These are phyloP conservation scores for Calcarisporium arbuscula DNA, from an alignment of 2,329 filamentous ascomycete genomes.

Conservation along the genomic window DNA sequence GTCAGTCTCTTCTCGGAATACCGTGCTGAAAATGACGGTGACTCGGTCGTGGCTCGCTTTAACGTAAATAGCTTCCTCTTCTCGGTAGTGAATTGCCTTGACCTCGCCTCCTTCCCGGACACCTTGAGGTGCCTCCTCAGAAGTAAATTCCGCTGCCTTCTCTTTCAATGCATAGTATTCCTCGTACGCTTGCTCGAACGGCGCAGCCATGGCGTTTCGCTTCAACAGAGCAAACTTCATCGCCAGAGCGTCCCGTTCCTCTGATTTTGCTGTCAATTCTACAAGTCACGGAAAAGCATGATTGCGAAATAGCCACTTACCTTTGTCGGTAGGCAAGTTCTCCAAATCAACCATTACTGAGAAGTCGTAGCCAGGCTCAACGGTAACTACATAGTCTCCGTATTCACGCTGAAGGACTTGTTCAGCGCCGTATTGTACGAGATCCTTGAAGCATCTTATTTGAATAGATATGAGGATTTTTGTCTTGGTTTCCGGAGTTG, in stretches of 20 bases:
- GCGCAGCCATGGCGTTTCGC: constrained; percentile 97
- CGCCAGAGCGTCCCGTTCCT: constrained; percentile 80
- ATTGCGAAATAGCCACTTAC: constrained; percentile 30
- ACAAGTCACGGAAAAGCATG: neutral
- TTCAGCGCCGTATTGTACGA: constrained; percentile 89
- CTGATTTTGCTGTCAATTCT: constrained; percentile 32
- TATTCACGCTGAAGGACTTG: constrained; percentile 92
- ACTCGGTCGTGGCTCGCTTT: constrained; percentile 97
- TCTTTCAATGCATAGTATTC: constrained; percentile 83
- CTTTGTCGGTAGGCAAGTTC: constrained; percentile 72
- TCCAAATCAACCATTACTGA: constrained; percentile 87
- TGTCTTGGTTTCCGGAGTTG: constrained; percentile 86
- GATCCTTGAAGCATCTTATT: constrained; percentile 90
- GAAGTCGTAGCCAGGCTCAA: constrained; percentile 93
- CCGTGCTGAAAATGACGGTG: constrained; percentile 97
- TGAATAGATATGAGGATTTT: constrained; percentile 92
- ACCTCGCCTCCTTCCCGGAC: constrained; percentile 84
- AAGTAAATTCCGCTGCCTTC: constrained; percentile 85
- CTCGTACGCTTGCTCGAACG: constrained; percentile 94
- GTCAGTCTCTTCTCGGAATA: constrained; percentile 97
- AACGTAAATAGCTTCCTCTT: constrained; percentile 98
- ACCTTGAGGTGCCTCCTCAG: constrained; percentile 88
- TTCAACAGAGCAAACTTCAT: constrained; percentile 85
- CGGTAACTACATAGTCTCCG: constrained; percentile 78
- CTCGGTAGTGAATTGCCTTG: constrained; percentile 95